Conservation (phyloP, 345 rosid genomes). For the Microcos paniculata region DNA sequence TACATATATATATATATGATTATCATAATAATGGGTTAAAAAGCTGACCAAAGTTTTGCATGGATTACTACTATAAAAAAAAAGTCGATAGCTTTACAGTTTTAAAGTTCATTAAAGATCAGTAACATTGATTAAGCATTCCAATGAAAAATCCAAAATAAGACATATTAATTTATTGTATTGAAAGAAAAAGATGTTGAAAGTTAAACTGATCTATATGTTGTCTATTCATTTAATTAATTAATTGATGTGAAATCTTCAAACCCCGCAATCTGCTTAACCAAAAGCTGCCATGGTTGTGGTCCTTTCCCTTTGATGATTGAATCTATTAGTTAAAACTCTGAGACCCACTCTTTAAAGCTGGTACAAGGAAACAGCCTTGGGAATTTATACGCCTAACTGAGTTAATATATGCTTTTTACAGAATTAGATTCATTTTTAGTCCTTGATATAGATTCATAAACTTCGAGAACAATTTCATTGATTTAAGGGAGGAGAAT, state of each 20-base stretch:
- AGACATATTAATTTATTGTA: background rate
- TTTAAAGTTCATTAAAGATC: constrained; percentile 14
- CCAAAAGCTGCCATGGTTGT: background rate
- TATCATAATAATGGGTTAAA: constrained; percentile 2
- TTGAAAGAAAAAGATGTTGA: background rate
- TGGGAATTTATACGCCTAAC: background rate
- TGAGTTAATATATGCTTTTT: too few relatives aligned
- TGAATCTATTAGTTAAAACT: background rate
- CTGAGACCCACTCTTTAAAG: background rate
- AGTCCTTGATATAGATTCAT: background rate
- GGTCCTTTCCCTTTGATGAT: background rate
- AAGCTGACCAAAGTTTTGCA: constrained; percentile 18
- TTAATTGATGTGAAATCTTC: background rate
- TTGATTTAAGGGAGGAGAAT: background rate
- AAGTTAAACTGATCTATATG: background rate
- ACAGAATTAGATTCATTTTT: too few relatives aligned
- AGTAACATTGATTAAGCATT: constrained; percentile 1
- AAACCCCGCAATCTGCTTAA: background rate
- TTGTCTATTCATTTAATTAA: background rate
- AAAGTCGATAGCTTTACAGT: constrained; percentile 24
- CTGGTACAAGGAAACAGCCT: background rate
- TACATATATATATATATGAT: too few relatives aligned
- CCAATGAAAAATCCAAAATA: constrained; percentile 5
- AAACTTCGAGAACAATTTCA: background rate
- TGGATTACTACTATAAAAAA: constrained; percentile 11